Evolutionary conservation across 2,329 filamentous ascomycete species (phyloP).

Genomic region (Purpureocillium lavendulum): DNA sequence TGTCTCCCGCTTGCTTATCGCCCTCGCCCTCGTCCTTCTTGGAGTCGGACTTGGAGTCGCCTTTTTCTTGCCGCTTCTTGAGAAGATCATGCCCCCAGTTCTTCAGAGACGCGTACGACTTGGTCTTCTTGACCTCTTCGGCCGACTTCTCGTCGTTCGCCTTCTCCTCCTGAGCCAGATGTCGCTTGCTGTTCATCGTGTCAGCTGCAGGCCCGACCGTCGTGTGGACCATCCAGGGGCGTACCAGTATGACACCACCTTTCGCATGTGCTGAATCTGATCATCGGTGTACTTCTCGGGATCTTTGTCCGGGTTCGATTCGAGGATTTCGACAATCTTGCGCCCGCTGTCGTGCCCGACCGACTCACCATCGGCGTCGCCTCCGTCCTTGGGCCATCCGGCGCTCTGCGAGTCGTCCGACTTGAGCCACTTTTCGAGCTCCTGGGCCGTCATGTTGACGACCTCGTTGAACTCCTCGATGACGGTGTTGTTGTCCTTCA

Average conservation of each 20-base stretch:
- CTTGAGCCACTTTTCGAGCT: constrained; percentile 54
- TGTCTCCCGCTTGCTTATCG: constrained; percentile 15
- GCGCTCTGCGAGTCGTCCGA: constrained; percentile 47
- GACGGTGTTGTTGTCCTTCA: constrained; percentile 18
- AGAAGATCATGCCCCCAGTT: constrained; percentile 52
- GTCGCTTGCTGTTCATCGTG: constrained; percentile 38
- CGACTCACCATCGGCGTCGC: constrained; percentile 50
- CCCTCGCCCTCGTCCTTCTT: constrained; percentile 6
- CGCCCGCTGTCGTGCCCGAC: constrained; percentile 56
- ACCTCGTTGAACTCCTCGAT: constrained; percentile 55
- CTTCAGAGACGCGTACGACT: constrained; percentile 51
- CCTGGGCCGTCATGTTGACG: constrained; percentile 56
- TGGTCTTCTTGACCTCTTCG: constrained; percentile 36
- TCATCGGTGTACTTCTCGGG: constrained; percentile 47
- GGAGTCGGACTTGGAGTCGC: constrained; percentile 3
- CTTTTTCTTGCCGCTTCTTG: constrained; percentile 29
- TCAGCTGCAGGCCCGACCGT: too few species aligned
- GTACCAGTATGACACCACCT: constrained; percentile 55
- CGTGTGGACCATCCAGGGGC: too few species aligned
- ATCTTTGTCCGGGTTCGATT: constrained; percentile 51
- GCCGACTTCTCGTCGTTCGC: constrained; percentile 43
- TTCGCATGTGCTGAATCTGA: constrained; percentile 50
- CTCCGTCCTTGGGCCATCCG: constrained; percentile 52
- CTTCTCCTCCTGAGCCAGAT: constrained; percentile 55
- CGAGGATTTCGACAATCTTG: constrained; percentile 54